Base-by-base conservation (phyloP, 805 yeast species). In the Candida oleophila region DNA sequence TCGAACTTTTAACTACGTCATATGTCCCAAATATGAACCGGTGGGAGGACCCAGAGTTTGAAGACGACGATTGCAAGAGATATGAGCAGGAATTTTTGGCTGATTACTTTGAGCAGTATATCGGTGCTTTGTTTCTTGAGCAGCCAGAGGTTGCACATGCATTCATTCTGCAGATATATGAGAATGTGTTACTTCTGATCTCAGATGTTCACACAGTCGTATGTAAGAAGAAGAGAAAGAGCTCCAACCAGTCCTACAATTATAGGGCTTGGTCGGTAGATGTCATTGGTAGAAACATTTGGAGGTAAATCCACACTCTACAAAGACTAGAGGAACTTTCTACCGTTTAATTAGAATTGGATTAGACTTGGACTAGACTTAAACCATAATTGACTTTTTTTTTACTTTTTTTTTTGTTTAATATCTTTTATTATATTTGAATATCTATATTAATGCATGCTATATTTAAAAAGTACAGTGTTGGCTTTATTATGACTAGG, bases 81-180 rank as follows among this genome's bases (percentile, higher is more conserved):
- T 69, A 68, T 48, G 74, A 71, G 52, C 73, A 69, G 44, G 76
- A 71, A 47, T 68, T 69, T 49, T 56, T 70, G 30, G 76, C 69
- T 1, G 76, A 71, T 48, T 71, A 64, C 51, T 71, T 71, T 47
- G 76, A 71, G 49, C 66, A 65, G 43, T 71, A 71, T 41, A 66
- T 68, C n/a, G 76, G 73, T n/a, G 71, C 74, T 0, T 58, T 71
- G 40, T 64, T 62, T 39, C 46, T 69, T 15, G 74, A 69, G 41
- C 69, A 62, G 49, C 74, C 74, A 3, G 59, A 54, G 7, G 63
- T 55, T 1, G 73, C 74, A 2, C 65, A 63, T 47, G 38, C 44
- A n/a, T 69, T 68, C 60, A 62, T 71, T 12, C 54, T 54, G 20
- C 59, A 55, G 34, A 60, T 70, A 8, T 70, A 67, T 42, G 60